Evolutionary conservation across 192 early-diverging fungal genomes (phyloP).

Genomic region (Coemansia sp.): DNA sequence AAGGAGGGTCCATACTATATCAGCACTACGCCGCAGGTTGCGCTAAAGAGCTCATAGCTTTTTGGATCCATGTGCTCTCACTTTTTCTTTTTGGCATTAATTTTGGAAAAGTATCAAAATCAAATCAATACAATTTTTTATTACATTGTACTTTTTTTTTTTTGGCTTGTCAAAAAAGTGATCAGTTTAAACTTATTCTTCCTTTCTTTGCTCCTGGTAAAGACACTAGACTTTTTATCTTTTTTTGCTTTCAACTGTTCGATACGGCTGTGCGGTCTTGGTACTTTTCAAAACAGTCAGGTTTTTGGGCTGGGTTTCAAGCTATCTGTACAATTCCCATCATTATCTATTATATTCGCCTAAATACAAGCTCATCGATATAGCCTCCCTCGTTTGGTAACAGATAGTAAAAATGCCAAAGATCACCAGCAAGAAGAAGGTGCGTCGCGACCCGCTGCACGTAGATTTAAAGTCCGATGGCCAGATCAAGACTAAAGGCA

Average conservation of each 20-base stretch:
- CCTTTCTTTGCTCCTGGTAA: neutral
- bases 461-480: slow-evolving; percentile 70
- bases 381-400: too few relatives aligned
- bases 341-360: too few relatives aligned
- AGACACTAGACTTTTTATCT: too few relatives aligned
- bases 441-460: slow-evolving; percentile 84
- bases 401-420: slow-evolving; percentile 27
- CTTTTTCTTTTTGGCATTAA: neutral
- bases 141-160: slow-evolving; percentile 6
- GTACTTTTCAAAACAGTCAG: too few relatives aligned
- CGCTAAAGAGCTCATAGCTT: slow-evolving; percentile 21
- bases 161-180: neutral
- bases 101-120: neutral
- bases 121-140: slow-evolving; percentile 9
- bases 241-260: too few relatives aligned
- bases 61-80: too few relatives aligned
- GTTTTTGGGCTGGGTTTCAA: too few relatives aligned
- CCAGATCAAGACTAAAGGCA: slow-evolving; percentile 54
- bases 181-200: neutral
- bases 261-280: too few relatives aligned
- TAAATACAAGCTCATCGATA: too few relatives aligned
- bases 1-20: slow-evolving; percentile 49
- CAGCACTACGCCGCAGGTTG: slow-evolving; percentile 29
- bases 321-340: too few relatives aligned
- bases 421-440: slow-evolving; percentile 34